Evolutionary conservation across 495 filamentous ascomycete genomes (phyloP), one percentile per base, ranked within the genome.

Genomic region (Penicillium robsamsonii): DNA sequence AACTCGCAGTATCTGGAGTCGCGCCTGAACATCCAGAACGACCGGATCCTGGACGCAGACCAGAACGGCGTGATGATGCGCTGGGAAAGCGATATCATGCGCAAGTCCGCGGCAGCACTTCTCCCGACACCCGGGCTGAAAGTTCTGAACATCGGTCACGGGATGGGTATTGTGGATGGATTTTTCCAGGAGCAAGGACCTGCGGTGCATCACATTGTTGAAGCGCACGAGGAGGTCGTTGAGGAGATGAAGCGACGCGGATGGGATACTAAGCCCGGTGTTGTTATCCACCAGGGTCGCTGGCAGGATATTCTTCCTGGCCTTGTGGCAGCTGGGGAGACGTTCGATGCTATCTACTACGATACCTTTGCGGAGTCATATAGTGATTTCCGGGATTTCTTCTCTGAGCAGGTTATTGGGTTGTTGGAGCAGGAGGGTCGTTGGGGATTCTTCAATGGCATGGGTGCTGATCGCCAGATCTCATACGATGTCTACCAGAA

Each of bases 321-420:
- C 29, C 77, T 98, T 8, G 71, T 94, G 0, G 80, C 83, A n/a
- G 71, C 84, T 45, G 86, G 86, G 7, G 78, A 86, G 43, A 73
- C 84, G 24, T 95, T 93, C 67, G 91, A 98, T 69, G 92, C 88
- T 33, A 92, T 98, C 53, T 98, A 97, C 75, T 97, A 96, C 63
- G 95, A 97, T 67, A 98, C 94, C 0, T 98, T 97, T 62, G 94
- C 92, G 8, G 95, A 97, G 73, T 86, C 89, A 44, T 98, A 98
- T 73, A 76, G 73, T 5, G 89, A 90, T 67, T 82, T 98, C 40
- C 86, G 86, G 31, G 78, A 84, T 30, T 98, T 98, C 75, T 96
- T 98, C 70, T 84, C 80, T 12, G 93, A 98, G 67, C 86, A 86
- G 59, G 84, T 97, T 0, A 87, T 95, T 45, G 86, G 82, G 0